phyloP scores from a whole-genome alignment of 2,329 filamentous ascomycete genomes.

The Clarireedia homoeocarpa region DNA sequence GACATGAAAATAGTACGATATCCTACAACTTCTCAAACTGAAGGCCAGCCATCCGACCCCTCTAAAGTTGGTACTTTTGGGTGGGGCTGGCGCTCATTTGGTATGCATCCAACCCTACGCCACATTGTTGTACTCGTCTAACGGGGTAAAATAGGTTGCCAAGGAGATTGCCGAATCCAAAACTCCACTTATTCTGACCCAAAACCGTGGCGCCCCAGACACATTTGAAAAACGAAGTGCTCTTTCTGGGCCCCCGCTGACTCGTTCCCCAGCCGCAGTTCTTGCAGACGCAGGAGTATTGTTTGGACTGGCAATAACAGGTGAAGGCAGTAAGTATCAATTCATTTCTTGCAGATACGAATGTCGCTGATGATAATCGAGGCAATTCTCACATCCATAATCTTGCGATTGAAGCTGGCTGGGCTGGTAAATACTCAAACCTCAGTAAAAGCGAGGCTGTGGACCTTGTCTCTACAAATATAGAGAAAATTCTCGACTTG shows the following conservation, averaged over 20 bases:
- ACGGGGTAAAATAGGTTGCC: slow-evolving; percentile 27
- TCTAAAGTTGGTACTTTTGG: slow-evolving; percentile 33
- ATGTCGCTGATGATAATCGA: slow-evolving; percentile 4
- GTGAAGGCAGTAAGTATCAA: slow-evolving; percentile 11
- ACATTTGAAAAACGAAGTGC: slow-evolving; percentile 32
- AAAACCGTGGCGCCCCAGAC: slow-evolving; percentile 30
- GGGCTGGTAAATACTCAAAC: slow-evolving; percentile 35
- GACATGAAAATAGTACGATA: slow-evolving; percentile 31
- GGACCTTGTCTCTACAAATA: slow-evolving; percentile 33
- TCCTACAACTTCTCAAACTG: slow-evolving; percentile 34
- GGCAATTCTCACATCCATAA: slow-evolving; percentile 34
- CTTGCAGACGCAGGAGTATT: slow-evolving; percentile 35
- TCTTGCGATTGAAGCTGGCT: slow-evolving; percentile 33
- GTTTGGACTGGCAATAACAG: slow-evolving; percentile 31
- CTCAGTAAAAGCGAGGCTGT: slow-evolving; percentile 30
- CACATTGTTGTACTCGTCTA: not conserved
- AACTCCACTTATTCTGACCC: slow-evolving; percentile 38
- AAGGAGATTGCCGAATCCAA: slow-evolving; percentile 33
- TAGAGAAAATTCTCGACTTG: slow-evolving; percentile 35
- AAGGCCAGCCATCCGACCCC: slow-evolving; percentile 30
- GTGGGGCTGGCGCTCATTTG: slow-evolving; percentile 33
- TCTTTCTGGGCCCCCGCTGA: slow-evolving; percentile 37
- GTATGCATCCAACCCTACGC: slow-evolving; percentile 18
- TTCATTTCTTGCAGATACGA: not conserved
- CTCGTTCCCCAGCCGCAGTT: slow-evolving; percentile 32